A percentile compares a stretch with the other conserved stretches of the same genome.
These are phyloP conservation scores for Coemansia umbellata DNA, from an alignment of 192 early-diverging fungal genomes.

Conservation along the genomic window DNA sequence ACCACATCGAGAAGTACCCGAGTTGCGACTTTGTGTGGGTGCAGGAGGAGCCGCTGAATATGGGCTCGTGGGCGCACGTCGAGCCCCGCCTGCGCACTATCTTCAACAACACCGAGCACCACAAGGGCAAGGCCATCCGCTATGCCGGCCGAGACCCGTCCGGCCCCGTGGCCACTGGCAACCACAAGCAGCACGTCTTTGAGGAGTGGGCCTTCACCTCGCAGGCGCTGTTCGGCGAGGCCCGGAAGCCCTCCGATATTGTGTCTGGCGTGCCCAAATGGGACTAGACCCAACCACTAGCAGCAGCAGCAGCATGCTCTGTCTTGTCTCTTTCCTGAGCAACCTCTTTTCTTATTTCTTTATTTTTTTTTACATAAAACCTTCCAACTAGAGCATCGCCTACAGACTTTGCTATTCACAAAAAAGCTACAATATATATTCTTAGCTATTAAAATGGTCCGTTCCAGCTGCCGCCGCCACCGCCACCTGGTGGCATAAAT, in stretches of 20 bases:
- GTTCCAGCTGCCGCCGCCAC: slow-evolving; percentile 33
- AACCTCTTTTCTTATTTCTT: neutral
- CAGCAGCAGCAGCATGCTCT: no score
- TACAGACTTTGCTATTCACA: neutral
- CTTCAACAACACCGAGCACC: slow-evolving; percentile 67
- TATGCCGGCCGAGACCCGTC: slow-evolving; percentile 87
- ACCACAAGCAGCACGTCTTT: slow-evolving; percentile 90
- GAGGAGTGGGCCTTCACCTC: slow-evolving; percentile 73
- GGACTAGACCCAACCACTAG: slow-evolving; percentile 43
- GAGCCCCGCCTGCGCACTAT: slow-evolving; percentile 82
- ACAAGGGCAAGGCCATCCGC: slow-evolving; percentile 57
- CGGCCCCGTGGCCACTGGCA: slow-evolving; percentile 87
- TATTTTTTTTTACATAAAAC: neutral
- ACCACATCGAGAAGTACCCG: slow-evolving; percentile 85
- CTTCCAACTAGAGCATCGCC: neutral
- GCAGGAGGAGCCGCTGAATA: slow-evolving; percentile 96
- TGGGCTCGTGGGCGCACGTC: slow-evolving; percentile 87
- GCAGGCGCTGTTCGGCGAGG: slow-evolving; percentile 68
- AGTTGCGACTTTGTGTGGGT: slow-evolving; percentile 89
- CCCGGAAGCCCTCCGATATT: slow-evolving; percentile 62
- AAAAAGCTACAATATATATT: neutral
- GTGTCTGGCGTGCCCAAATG: slow-evolving; percentile 70
- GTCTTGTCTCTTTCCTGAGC: neutral
- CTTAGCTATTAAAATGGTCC: slow-evolving; percentile 20
- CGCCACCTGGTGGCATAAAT: slow-evolving; percentile 19